phyloP scores from a whole-genome alignment of 192 early-diverging fungal genomes.

The Dissophora globulifera region DNA sequence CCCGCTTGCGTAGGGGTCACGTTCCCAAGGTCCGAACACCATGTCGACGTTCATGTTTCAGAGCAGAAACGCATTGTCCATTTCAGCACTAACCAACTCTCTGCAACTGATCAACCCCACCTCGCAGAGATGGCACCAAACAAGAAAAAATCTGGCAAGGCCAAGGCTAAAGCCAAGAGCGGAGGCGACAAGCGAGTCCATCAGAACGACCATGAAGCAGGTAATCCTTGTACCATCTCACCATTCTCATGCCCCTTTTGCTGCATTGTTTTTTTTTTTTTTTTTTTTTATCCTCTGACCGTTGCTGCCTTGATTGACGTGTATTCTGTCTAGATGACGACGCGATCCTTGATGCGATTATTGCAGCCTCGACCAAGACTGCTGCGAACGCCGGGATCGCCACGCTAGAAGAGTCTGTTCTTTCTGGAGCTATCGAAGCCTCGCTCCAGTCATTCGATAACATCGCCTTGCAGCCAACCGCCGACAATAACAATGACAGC shows the following conservation, averaged over 20 bases:
- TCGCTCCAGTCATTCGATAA: conserved; percentile 20
- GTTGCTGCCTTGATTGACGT: no score
- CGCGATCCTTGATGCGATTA: conserved; percentile 11
- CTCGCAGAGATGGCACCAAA: conserved; percentile 15
- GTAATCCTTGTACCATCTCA: no score
- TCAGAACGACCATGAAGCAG: not conserved
- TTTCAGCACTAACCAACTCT: no score
- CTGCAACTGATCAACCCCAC: no score
- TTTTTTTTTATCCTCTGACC: no score
- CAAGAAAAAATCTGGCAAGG: conserved; percentile 23
- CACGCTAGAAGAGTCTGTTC: conserved; percentile 7
- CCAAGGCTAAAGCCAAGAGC: conserved; percentile 3
- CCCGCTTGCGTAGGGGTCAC: no score
- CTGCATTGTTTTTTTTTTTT: no score
- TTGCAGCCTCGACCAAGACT: conserved; percentile 3
- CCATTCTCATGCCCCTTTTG: no score
- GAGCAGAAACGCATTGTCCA: not conserved
- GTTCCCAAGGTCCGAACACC: no score
- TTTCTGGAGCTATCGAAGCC: conserved; percentile 26
- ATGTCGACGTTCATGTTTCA: no score
- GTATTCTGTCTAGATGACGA: no score
- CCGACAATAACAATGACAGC: not conserved
- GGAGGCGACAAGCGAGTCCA: not conserved
- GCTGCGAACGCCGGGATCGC: conserved; percentile 15
- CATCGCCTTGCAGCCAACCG: no score